Evolutionary conservation across 176 grass and related monocot species (phyloP), one percentile per base, ranked within the genome.

Genomic region (Phragmites australis): DNA sequence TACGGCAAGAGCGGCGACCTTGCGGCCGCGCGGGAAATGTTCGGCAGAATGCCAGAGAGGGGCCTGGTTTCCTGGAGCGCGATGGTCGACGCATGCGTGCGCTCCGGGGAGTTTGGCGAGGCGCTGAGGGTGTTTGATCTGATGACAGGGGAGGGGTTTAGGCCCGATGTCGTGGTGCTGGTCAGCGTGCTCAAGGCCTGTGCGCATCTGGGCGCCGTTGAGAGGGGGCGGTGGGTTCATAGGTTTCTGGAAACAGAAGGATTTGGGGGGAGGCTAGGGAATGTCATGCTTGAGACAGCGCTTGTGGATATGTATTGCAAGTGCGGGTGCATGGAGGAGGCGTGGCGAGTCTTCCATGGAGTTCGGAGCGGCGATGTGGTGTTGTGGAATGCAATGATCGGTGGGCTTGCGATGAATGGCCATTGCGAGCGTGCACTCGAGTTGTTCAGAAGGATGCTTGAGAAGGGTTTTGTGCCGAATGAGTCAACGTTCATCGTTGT

Each of bases 241-340:
- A 26, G 52, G 42, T 83, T 65, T 73, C 9, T 83, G 30, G 51
- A 86, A 40, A 66, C 34, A 27, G 71, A 86, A 21, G 32, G 51
- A 12, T 39, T 88, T 41, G 58, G n/a, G 2, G 57, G 63, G 14
- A 85, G 7, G 34, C 17, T 43, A 25, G 60, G 51, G 57, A 90
- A 88, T 76, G 65, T 86, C 64, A 82, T 86, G 44, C 79, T 90
- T 10, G 82, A 68, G 56, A 93, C 88, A 0, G 85, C 88, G 0
- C 79, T 86, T 22, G 82, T 93, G 2, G 91, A 93, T 71, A 93
- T 90, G 91, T 93, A 93, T 68, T 88, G 85, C 65, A 93, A 90
- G 34, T 93, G 91, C 0, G 91, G 91, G 14, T 81, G 85, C 54
- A 77, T 88, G 76, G 75, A 86, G 46, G 88, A 93, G 79, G 85